Evolutionary conservation across 2,329 filamentous ascomycete species (phyloP), one percentile per base, ranked within the genome.

Genomic region (Allantophomopsis cytisporea): DNA sequence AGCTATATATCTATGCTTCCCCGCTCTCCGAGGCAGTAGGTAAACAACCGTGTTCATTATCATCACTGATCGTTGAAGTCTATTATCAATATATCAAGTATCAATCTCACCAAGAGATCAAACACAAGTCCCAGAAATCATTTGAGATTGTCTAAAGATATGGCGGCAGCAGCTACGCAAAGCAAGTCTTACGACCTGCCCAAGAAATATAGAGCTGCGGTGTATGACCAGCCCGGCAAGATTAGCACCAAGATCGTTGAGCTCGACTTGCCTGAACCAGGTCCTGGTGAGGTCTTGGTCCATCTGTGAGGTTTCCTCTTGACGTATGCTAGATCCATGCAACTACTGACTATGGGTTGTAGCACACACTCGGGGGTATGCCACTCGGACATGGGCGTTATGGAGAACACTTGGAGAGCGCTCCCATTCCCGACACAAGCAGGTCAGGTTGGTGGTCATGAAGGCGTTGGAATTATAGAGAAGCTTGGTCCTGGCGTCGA

Each of bases 361-460:
- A 69, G 68, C 31, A 72, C 76, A 4, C 75, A 80, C 50, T 73
- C 71, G 1, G 76, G 76, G 37, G 75, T 80, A 35, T 80, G 76
- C 56, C 76, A 80, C 53, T 74, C 68, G 2, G 76, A 81, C 50
- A 59, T 73, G 44, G 73, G 68, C 36, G 58, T 76, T 35, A 72
- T 71, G 67, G 63, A 61, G 16, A 68, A 68, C 43, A 44, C 47
- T 31, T 56, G 53, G 66, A 65, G 60, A 45, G 65, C 61, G 10
- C 66, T 83, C 1, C 75, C 74, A 2, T 62, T 61, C 45, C 73
- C 70, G 30, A 79, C 74, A 7, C 69, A 68, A 50, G 55, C 66
- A 31, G 73, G 73, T 8, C 77, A 81, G 54, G 68, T 81, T 4
- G 79, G 79, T 33, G 80, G 80, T 4, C 79, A 83, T 51, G 79